Evolutionary conservation across 2,329 filamentous ascomycete genomes (phyloP).

Genomic region (Dothiorella sarmentorum): DNA sequence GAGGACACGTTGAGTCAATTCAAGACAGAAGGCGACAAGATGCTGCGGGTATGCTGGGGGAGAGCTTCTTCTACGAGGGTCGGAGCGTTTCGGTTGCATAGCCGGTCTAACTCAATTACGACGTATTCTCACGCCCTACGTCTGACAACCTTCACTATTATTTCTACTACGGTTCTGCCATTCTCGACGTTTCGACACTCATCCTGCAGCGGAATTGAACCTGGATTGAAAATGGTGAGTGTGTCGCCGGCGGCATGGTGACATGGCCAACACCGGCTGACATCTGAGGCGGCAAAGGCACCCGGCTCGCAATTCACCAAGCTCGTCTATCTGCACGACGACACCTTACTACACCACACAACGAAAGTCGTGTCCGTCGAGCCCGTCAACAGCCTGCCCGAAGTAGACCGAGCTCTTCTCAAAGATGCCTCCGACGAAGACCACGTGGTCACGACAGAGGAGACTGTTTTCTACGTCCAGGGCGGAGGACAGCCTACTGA

Average conservation of each 20-base stretch:
- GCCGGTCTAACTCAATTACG: neutral
- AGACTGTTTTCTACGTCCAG: conserved; percentile 73
- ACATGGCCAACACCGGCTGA: neutral
- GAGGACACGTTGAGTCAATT: neutral
- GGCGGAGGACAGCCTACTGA: conserved; percentile 73
- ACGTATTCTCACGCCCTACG: neutral
- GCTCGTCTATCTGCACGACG: conserved; percentile 39
- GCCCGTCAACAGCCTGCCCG: conserved; percentile 50
- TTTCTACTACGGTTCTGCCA: neutral
- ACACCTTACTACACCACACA: conserved; percentile 41
- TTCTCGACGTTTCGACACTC: too few species aligned
- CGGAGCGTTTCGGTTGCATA: neutral
- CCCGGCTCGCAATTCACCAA: neutral
- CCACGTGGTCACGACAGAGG: conserved; percentile 57
- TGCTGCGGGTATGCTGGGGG: neutral
- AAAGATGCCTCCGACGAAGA: conserved; percentile 53
- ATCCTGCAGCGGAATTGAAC: too few species aligned
- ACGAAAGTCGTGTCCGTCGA: conserved; percentile 48
- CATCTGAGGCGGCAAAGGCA: neutral
- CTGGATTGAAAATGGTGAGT: neutral
- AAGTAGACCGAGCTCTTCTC: conserved; percentile 54
- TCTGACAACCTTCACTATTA: neutral
- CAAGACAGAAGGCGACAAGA: neutral
- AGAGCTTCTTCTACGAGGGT: neutral
- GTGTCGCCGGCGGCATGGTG: neutral